These are phyloP conservation scores for Hemisphaericaspora xylofermentans DNA, from an alignment of 1,139 yeast genomes.

Conservation along the genomic window DNA sequence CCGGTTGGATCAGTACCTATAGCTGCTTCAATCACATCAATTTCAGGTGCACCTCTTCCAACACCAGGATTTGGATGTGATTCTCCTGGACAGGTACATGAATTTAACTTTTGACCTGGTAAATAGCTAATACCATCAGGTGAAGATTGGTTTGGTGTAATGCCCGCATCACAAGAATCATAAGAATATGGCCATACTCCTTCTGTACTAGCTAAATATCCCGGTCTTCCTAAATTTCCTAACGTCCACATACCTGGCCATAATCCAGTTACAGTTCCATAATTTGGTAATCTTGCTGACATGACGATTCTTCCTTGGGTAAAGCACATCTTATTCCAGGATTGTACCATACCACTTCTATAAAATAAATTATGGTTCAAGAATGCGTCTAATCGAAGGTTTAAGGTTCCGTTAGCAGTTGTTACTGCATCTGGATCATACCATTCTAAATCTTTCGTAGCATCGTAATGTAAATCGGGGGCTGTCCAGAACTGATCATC, in stretches of 20 bases:
- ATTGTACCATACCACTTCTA: constrained; percentile 81
- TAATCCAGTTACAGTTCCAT: constrained; percentile 66
- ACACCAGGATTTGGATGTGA: constrained; percentile 77
- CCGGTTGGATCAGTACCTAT: constrained; percentile 36
- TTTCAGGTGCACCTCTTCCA: constrained; percentile 91
- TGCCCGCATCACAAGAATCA: constrained; percentile 80
- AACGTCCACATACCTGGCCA: constrained; percentile 94
- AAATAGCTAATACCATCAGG: constrained; percentile 77
- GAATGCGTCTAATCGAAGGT: constrained; percentile 68
- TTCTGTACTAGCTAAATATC: constrained; percentile 73
- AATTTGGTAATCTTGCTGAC: constrained; percentile 69
- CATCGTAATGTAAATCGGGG: constrained; percentile 72
- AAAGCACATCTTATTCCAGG: constrained; percentile 82
- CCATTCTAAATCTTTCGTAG: constrained; percentile 85
- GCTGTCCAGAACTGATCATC: constrained; percentile 86
- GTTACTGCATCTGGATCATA: constrained; percentile 79
- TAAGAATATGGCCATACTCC: constrained; percentile 91
- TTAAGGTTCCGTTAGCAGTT: constrained; percentile 66
- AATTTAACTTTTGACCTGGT: constrained; percentile 71
- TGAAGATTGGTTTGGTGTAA: constrained; percentile 83
- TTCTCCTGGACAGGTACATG: constrained; percentile 72
- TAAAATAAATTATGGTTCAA: constrained; percentile 70
- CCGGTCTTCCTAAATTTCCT: constrained; percentile 86
- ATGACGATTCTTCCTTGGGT: constrained; percentile 73
- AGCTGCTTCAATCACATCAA: constrained; percentile 80